phyloP scores from a whole-genome alignment of 331 rosid species.

The Pyrus hybrid region DNA sequence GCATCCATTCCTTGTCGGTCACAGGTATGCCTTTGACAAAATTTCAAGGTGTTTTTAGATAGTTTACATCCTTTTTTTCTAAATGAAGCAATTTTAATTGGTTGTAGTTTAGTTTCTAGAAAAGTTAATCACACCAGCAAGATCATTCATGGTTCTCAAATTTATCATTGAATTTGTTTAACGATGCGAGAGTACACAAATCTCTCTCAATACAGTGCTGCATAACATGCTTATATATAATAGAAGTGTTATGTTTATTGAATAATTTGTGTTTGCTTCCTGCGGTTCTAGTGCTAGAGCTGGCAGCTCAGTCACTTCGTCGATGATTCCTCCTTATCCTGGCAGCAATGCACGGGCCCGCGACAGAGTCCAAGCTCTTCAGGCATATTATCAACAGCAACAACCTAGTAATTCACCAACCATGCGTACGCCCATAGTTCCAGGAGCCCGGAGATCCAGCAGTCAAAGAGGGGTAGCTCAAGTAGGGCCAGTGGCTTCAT shows the following conservation, averaged over 20 bases:
- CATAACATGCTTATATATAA: not conserved
- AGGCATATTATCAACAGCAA: constrained; percentile 90
- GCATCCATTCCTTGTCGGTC: constrained; percentile 76
- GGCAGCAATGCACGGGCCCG: constrained; percentile 97
- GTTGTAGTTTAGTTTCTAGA: not conserved
- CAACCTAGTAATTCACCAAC: constrained; percentile 59
- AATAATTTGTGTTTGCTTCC: constrained; percentile 9
- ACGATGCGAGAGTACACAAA: not conserved
- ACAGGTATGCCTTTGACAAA: constrained; percentile 49
- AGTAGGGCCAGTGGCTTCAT: constrained; percentile 45
- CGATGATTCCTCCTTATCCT: constrained; percentile 93
- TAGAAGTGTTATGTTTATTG: not conserved
- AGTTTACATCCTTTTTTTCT: not conserved
- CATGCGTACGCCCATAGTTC: constrained; percentile 46
- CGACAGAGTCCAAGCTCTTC: constrained; percentile 93
- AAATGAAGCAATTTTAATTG: not conserved
- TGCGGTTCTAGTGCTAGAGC: constrained; percentile 76
- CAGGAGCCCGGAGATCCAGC: constrained; percentile 61
- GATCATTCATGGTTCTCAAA: not conserved
- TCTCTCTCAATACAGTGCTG: not conserved
- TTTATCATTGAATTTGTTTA: not conserved
- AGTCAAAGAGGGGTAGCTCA: constrained; percentile 59
- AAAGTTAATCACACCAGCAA: not conserved
- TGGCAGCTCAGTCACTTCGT: constrained; percentile 74
- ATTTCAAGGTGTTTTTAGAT: not conserved